These are phyloP conservation scores for Kockovaella imperatae DNA, from an alignment of 768 basidiomycete genomes.

Conservation along the genomic window DNA sequence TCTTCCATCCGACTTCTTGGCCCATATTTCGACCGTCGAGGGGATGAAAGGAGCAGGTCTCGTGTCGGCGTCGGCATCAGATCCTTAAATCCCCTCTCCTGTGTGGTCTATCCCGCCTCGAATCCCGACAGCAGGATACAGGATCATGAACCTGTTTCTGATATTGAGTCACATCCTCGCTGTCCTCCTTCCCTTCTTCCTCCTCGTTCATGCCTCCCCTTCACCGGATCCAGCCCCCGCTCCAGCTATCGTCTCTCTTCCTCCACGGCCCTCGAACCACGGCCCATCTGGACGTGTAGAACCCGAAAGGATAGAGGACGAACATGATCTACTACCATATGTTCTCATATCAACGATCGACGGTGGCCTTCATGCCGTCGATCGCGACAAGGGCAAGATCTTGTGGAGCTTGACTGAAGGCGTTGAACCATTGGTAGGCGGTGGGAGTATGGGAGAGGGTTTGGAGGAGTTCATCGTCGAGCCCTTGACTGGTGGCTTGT, in stretches of 20 bases:
- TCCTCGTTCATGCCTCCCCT: constrained; percentile 7
- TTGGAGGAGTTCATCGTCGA: constrained; percentile 81
- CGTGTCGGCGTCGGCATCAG: no score
- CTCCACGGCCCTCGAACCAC: constrained; percentile 5
- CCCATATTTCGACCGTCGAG: no score
- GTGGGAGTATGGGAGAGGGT: constrained; percentile 41
- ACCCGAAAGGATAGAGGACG: constrained; percentile 33
- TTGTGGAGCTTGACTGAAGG: constrained; percentile 76
- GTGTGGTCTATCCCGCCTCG: neutral
- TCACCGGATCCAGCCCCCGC: constrained; percentile 21
- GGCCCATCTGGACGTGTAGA: neutral
- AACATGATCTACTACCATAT: constrained; percentile 65
- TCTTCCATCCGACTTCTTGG: no score
- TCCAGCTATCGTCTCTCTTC: constrained; percentile 30
- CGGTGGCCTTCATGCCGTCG: constrained; percentile 88
- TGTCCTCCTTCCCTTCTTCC: constrained; percentile 18
- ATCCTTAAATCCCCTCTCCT: no score
- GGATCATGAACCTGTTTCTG: constrained; percentile 2
- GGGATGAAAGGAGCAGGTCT: no score
- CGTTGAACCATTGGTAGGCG: constrained; percentile 38
- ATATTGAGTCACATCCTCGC: constrained; percentile 15
- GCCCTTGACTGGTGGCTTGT: constrained; percentile 89
- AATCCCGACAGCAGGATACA: neutral
- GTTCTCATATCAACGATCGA: constrained; percentile 89
- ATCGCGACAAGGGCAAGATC: constrained; percentile 69